Conservation (phyloP, 2,329 filamentous ascomycete species). For the Fusarium penzigii region DNA sequence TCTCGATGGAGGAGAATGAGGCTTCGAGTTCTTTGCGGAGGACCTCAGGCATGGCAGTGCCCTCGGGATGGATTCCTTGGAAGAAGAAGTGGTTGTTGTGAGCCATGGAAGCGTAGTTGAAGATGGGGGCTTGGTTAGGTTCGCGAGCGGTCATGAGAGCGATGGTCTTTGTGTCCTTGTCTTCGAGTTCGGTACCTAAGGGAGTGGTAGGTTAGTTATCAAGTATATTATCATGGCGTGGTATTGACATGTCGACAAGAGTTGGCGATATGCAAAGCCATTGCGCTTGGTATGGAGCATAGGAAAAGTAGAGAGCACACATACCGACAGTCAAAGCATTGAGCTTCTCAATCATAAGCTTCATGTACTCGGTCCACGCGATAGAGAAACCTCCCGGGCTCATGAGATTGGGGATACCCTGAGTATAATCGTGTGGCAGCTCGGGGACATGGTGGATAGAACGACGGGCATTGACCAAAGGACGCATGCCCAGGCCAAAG, state of each 20-base stretch:
- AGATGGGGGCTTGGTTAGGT: slow-evolving; percentile 73
- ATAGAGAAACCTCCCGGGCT: slow-evolving; percentile 68
- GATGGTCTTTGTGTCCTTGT: slow-evolving; percentile 65
- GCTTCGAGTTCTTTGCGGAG: slow-evolving; percentile 63
- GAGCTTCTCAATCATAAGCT: slow-evolving; percentile 71
- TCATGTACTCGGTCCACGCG: slow-evolving; percentile 83
- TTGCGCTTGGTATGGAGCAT: not conserved
- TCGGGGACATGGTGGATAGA: slow-evolving; percentile 50
- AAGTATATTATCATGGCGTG: too few relatives aligned
- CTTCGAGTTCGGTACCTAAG: slow-evolving; percentile 64
- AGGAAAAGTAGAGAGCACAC: slow-evolving; percentile 27
- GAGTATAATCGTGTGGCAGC: slow-evolving; percentile 47
- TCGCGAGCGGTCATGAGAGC: slow-evolving; percentile 76
- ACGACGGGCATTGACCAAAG: slow-evolving; percentile 39
- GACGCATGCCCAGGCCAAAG: slow-evolving; percentile 39
- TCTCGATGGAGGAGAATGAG: slow-evolving; percentile 81
- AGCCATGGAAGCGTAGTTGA: slow-evolving; percentile 97
- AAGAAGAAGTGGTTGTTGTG: slow-evolving; percentile 91
- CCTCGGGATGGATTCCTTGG: slow-evolving; percentile 49
- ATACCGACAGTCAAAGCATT: slow-evolving; percentile 73
- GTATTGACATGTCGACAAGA: slow-evolving; percentile 10
- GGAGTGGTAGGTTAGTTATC: not conserved
- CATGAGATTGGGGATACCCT: slow-evolving; percentile 70
- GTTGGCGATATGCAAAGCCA: not conserved
- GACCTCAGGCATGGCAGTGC: slow-evolving; percentile 52